A percentile compares a stretch with the other conserved stretches of the same genome.
Conservation (phyloP, 2,329 filamentous ascomycete species). For the Beauveria sp. region DNA sequence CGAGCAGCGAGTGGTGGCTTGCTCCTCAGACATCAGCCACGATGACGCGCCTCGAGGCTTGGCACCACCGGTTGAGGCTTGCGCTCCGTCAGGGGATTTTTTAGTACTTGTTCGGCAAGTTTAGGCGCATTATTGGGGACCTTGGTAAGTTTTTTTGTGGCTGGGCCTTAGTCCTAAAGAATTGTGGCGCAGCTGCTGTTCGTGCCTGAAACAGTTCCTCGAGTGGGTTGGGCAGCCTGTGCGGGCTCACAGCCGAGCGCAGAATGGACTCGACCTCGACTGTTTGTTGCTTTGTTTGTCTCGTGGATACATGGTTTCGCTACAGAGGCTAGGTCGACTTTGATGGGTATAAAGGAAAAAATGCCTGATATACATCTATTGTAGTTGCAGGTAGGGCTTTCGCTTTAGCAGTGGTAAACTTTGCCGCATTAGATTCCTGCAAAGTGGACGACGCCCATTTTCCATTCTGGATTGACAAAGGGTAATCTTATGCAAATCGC, state of each 20-base stretch:
- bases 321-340: too few relatives aligned
- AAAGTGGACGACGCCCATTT: too few relatives aligned
- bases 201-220: neutral
- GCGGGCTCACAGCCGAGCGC: neutral
- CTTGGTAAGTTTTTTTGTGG: too few relatives aligned
- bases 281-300: neutral
- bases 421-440: too few relatives aligned
- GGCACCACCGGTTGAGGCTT: neutral
- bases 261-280: neutral
- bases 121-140: neutral
- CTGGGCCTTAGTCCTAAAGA: neutral
- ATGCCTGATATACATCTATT: too few relatives aligned
- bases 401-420: too few relatives aligned
- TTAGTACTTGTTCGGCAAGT: neutral
- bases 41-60: slow-evolving; percentile 6
- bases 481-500: too few relatives aligned
- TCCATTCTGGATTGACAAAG: too few relatives aligned
- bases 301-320: too few relatives aligned
- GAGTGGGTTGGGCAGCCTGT: neutral
- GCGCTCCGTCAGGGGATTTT: neutral
- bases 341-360: too few relatives aligned
- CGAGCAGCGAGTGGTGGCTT: neutral
- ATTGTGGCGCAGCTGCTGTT: neutral
- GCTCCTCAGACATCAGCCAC: slow-evolving; percentile 7
- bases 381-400: too few relatives aligned